Evolutionary conservation across 2,329 filamentous ascomycete species (phyloP).

Genomic region (Ophiostoma novo-ulmi): DNA sequence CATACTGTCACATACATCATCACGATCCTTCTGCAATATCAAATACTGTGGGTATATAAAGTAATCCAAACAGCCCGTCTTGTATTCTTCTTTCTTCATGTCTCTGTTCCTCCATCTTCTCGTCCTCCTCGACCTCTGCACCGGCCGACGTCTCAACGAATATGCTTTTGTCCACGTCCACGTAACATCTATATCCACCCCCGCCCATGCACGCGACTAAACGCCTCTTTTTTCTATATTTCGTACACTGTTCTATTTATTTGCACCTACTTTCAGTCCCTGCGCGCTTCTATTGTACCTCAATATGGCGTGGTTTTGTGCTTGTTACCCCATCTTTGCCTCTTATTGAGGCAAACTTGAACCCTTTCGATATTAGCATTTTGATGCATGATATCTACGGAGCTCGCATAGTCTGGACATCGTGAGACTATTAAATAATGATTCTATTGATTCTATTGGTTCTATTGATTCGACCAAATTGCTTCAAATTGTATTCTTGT

Average conservation of each 20-base stretch:
- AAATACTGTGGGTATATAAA: not conserved
- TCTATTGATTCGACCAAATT: not conserved
- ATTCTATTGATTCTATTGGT: not conserved
- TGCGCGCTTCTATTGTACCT: not conserved
- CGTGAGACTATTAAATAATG: not conserved
- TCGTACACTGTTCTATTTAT: not conserved
- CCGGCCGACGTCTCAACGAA: not conserved
- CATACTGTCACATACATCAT: not conserved
- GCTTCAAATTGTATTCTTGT: not conserved
- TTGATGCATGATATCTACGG: not conserved
- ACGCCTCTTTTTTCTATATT: not conserved
- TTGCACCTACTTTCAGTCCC: not conserved
- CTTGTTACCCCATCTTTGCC: not conserved
- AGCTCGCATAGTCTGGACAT: not conserved
- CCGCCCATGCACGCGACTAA: not conserved
- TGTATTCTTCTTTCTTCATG: not conserved
- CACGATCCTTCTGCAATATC: not conserved
- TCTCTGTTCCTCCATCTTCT: not conserved
- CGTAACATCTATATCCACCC: not conserved
- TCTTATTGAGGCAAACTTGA: not conserved
- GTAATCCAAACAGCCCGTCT: not conserved
- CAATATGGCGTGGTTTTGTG: not conserved
- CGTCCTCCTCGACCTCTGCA: not conserved
- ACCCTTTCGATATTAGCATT: not conserved
- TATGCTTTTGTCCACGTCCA: conserved; percentile 1